Evolutionary conservation across 192 early-diverging fungal species (phyloP), one percentile per base, ranked within the genome.

Genomic region (Backusella liffmaniae): DNA sequence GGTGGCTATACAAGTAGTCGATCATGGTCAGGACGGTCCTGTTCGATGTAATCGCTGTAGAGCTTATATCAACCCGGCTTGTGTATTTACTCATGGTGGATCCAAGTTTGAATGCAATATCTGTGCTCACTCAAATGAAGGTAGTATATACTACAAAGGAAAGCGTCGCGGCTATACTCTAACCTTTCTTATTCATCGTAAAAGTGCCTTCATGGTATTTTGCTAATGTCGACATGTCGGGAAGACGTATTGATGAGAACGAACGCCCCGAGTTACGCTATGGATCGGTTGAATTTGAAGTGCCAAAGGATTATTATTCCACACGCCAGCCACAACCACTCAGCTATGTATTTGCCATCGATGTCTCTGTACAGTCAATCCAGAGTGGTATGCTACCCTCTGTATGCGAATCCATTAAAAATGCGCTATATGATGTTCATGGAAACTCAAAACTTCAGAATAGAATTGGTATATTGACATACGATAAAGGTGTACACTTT

Each of bases 221-320:
- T 78, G 91, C 91, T 78, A 98, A 98, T 84, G 83, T 97, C 59
- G 98, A 99, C 80, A 95, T 98, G 94, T 90, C 80, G 35, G 96
- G 96, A 23, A 88, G 93, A 35, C 91, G 97, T 29, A 85, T 94
- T 71, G 98, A 99, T 84, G 65, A 92, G 30, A 90, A 92, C 32
- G 86, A 90, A 77, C 89, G 97, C 5, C 98, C 98, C 2, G 98
- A 99, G 83, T 88, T 99, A 49, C 84, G 90, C 34, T 91, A 91
- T 73, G 98, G 97, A n/a, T 88, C 94, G 0, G 91, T 98, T 23
- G 98, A 99, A 80, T 99, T 96, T 85, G 87, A 90, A 3, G 97
- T 94, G 1, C 90, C 93, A 41, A 51, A 87, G 72, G 90, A 92
- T 67, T 95, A 94, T 77, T 87, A 83, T 77, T 90, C 83, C 73